Evolutionary conservation across 2,329 filamentous ascomycete genomes (phyloP), one percentile per base, ranked within the genome.

Genomic region (Botryotinia calthae): DNA sequence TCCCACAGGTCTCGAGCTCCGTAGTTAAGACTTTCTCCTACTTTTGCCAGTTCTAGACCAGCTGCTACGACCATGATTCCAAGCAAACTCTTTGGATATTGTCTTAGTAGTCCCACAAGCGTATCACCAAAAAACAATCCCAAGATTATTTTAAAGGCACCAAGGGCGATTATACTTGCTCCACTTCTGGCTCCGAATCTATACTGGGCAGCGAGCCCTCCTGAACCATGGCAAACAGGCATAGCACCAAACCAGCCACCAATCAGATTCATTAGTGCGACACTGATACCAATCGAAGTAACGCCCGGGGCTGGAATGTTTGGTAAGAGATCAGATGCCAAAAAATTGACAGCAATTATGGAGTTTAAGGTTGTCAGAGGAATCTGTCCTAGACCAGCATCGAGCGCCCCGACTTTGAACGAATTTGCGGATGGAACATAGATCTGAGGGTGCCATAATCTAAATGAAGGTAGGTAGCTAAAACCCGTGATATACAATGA

Each of bases 201-300:
- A 81, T 94, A 93, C 81, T 98, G 95, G 0, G 92, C 96, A 8
- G 96, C 96, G 0, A 98, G 85, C 0, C 95, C 95, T 3, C 95
- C 95, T 0, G 94, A 94, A 8, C 95, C 95, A 80, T 98, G 96
- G 80, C 96, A 98, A 6, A 96, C 90, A 4, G 95, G 96, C 96
- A 98, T 98, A 8, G 92, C 92, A 65, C 95, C 95, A 78, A 97
- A 97, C 93, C 93, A 97, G 78, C 93, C 95, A 25, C 92, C 92
- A 1, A 92, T 81, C 5, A 98, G 84, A 80, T 98, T 98, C 89
- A 97, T 97, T 2, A 85, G 79, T 0, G 91, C 90, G 6, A 98
- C 93, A 71, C 93, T 97, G 74, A 95, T 81, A 1, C 95, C 95
- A 44, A 98, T 85, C 0, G 90, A 86, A 0, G 93, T 95, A 9